Conservation (phyloP, 306 rosid genomes). For the Cucurbita ficifolia region DNA sequence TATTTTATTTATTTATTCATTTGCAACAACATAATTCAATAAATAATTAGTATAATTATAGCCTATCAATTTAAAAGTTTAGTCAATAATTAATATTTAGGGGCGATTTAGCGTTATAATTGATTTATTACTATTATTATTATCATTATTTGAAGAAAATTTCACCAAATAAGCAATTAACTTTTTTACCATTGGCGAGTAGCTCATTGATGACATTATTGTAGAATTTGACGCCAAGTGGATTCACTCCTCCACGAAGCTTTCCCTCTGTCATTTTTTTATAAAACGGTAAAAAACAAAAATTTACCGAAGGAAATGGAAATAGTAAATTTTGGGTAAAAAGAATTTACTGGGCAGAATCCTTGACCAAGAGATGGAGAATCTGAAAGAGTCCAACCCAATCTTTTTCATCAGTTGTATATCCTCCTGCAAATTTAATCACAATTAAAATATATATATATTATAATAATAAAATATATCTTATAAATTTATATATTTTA, state of each 20-base stretch:
- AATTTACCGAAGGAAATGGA: too few species aligned
- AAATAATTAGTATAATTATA: too few species aligned
- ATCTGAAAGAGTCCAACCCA: conserved; percentile 29
- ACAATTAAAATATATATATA: neutral
- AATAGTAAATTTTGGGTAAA: neutral
- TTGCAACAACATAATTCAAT: too few species aligned
- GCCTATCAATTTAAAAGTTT: too few species aligned
- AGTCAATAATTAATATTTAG: too few species aligned
- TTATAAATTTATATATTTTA: too few species aligned
- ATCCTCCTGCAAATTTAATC: conserved; percentile 14
- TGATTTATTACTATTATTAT: too few species aligned
- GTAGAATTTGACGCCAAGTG: conserved; percentile 22
- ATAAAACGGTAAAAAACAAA: too few species aligned
- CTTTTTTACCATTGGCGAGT: conserved; percentile 12
- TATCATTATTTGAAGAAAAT: too few species aligned
- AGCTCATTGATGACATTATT: conserved; percentile 23
- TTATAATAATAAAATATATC: neutral
- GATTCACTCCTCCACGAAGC: conserved; percentile 22
- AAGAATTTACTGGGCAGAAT: conserved; percentile 20
- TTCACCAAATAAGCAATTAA: too few species aligned
- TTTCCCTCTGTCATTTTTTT: conserved; percentile 16
- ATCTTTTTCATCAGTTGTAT: conserved; percentile 17
- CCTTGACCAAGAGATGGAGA: conserved; percentile 27
- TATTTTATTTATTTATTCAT: too few species aligned
- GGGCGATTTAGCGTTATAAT: too few species aligned